Conservation (phyloP, 208 protist species). For the Kentomonas sorsogonicus region DNA sequence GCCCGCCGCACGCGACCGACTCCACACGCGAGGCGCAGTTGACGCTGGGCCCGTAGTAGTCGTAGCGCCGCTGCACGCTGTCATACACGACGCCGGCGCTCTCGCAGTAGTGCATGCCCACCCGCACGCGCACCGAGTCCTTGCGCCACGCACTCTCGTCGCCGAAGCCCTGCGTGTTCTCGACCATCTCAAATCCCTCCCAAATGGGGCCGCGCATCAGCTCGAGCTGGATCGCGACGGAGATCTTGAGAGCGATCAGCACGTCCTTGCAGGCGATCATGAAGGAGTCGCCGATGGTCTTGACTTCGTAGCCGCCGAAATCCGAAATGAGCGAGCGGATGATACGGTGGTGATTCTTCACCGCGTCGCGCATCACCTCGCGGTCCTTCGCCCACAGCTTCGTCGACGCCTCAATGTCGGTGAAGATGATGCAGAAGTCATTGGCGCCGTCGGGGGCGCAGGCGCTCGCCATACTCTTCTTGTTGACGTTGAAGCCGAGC, state of each 20-base stretch:
- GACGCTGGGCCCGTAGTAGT: slow-evolving; percentile 88
- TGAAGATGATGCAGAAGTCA: slow-evolving; percentile 32
- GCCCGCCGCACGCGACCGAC: slow-evolving; percentile 57
- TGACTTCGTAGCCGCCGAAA: slow-evolving; percentile 74
- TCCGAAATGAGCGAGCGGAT: slow-evolving; percentile 57
- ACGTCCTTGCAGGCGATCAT: slow-evolving; percentile 69
- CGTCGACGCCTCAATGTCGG: slow-evolving; percentile 71
- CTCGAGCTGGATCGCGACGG: slow-evolving; percentile 66
- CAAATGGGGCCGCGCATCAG: slow-evolving; percentile 59
- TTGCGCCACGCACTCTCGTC: slow-evolving; percentile 30
- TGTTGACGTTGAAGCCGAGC: background rate
- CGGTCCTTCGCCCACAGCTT: slow-evolving; percentile 63
- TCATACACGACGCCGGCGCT: slow-evolving; percentile 57
- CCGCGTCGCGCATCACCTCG: slow-evolving; percentile 40
- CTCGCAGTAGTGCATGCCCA: slow-evolving; percentile 69
- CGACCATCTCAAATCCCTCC: slow-evolving; percentile 53
- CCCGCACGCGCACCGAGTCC: slow-evolving; percentile 48
- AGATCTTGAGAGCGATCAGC: slow-evolving; percentile 58
- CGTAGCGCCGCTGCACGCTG: slow-evolving; percentile 56
- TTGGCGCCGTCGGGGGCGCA: slow-evolving; percentile 35
- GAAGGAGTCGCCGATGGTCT: slow-evolving; percentile 76
- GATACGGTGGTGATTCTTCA: slow-evolving; percentile 62
- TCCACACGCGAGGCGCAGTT: slow-evolving; percentile 78
- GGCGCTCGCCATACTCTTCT: slow-evolving; percentile 24
- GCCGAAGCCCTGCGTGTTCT: slow-evolving; percentile 38